Percentiles rank a stretch among this genome's conserved stretches.
These are phyloP conservation scores for Linanthus parryae DNA, from an alignment of 148 eudicot genomes.

Conservation along the genomic window DNA sequence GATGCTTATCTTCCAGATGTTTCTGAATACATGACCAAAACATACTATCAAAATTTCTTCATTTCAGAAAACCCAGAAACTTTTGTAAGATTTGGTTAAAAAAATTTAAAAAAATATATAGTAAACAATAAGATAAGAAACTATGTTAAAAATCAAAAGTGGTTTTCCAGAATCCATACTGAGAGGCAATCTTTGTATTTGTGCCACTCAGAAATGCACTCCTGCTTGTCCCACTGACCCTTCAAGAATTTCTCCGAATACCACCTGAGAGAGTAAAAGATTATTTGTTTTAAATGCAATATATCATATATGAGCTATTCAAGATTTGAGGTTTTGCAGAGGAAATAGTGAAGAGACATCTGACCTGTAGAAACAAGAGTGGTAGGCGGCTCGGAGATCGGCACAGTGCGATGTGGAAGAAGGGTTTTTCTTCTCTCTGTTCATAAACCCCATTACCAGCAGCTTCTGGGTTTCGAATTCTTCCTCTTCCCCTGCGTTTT, in stretches of 20 bases:
- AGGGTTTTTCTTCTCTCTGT: slow-evolving; percentile 27
- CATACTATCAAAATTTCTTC: too few relatives aligned
- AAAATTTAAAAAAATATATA: neutral
- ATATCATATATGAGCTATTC: neutral
- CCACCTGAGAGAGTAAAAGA: slow-evolving; percentile 43
- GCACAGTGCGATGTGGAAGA: slow-evolving; percentile 73
- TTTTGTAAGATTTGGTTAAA: neutral
- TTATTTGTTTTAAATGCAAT: neutral
- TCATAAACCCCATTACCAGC: slow-evolving; percentile 49
- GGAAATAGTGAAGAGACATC: neutral
- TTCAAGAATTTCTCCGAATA: slow-evolving; percentile 87
- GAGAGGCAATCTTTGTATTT: slow-evolving; percentile 86
- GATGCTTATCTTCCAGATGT: slow-evolving; percentile 88
- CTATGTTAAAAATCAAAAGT: neutral
- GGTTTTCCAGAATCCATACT: too few relatives aligned
- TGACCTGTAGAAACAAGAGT: slow-evolving; percentile 83
- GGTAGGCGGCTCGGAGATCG: slow-evolving; percentile 67
- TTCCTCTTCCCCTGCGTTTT: neutral
- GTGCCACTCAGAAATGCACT: slow-evolving; percentile 76
- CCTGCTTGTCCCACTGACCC: slow-evolving; percentile 91
- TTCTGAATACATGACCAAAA: slow-evolving; percentile 29
- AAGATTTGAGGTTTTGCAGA: neutral
- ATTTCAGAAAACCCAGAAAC: neutral
- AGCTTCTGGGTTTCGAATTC: too few relatives aligned
- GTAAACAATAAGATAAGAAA: neutral